These are phyloP conservation scores for Isabelozyma gotoi DNA, from an alignment of 805 yeast species.

Conservation along the genomic window DNA sequence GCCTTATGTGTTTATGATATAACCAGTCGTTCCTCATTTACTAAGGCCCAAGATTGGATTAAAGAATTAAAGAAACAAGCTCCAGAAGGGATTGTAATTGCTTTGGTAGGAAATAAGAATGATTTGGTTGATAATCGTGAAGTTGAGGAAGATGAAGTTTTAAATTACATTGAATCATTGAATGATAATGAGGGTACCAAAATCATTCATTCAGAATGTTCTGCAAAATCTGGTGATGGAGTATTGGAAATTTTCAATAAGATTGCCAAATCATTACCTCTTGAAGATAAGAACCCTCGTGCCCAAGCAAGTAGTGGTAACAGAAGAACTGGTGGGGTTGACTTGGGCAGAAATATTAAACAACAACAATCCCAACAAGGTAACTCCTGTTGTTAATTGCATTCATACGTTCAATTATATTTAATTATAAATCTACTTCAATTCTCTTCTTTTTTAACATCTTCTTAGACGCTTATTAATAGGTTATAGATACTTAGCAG, in stretches of 20 bases:
- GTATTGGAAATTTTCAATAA: constrained; percentile 39
- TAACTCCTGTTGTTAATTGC: constrained; percentile 25
- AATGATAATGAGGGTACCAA: constrained; percentile 38
- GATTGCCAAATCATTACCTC: constrained; percentile 42
- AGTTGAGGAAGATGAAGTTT: constrained; percentile 43
- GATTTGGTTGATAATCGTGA: constrained; percentile 57
- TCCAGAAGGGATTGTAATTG: constrained; percentile 68
- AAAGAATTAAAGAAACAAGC: constrained; percentile 83
- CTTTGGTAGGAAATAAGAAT: constrained; percentile 76
- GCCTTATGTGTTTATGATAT: constrained; percentile 84
- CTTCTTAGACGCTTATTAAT: neutral
- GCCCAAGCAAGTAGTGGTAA: constrained; percentile 14
- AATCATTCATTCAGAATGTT: constrained; percentile 38
- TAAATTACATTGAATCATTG: constrained; percentile 39
- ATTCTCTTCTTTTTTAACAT: neutral
- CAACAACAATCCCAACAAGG: constrained; percentile 19
- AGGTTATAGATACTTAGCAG: neutral
- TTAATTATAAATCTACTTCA: neutral
- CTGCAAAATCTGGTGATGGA: constrained; percentile 46
- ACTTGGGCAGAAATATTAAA: constrained; percentile 29
- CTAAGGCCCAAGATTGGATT: constrained; percentile 74
- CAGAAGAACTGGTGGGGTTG: constrained; percentile 33
- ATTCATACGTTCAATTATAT: neutral
- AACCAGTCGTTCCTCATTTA: constrained; percentile 64
- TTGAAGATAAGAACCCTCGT: constrained; percentile 28